Percentiles rank a stretch among this genome's conserved stretches.
These are phyloP conservation scores for Lycium barbarum DNA, from an alignment of 257 asterid genomes.

Conservation along the genomic window DNA sequence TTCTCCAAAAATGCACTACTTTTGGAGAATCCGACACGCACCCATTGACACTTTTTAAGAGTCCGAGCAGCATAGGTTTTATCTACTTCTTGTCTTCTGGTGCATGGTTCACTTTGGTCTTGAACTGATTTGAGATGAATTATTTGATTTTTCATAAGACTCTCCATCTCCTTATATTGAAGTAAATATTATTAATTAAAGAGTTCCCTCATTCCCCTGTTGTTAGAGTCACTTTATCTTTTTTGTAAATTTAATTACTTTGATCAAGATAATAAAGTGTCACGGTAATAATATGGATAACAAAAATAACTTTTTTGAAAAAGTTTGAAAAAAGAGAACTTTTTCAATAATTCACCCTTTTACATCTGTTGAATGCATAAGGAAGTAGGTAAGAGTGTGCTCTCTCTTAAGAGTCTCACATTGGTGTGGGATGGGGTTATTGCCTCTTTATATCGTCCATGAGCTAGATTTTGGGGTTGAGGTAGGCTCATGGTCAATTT, in stretches of 20 bases:
- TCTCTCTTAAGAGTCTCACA: background rate
- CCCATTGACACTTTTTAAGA: too few species aligned
- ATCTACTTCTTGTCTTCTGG: slow-evolving; percentile 11
- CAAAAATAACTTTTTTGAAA: background rate
- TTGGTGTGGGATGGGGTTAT: background rate
- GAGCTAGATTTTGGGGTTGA: too few species aligned
- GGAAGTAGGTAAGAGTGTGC: background rate
- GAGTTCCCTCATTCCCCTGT: slow-evolving; percentile 6
- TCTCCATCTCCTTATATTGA: background rate
- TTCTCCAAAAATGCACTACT: too few species aligned
- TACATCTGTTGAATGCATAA: background rate
- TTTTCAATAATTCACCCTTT: background rate
- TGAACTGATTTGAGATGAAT: background rate
- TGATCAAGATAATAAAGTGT: background rate
- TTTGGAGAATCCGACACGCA: too few species aligned
- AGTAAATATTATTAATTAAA: background rate
- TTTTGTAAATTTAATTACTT: background rate
- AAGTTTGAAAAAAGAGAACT: background rate
- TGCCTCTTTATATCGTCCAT: background rate
- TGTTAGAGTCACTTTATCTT: background rate
- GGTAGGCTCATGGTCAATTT: too few species aligned
- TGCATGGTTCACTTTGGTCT: slow-evolving; percentile 2
- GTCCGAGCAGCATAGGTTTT: background rate
- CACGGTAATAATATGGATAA: background rate
- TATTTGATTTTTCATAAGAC: slow-evolving; percentile 11